These are phyloP conservation scores for Fibroporia radiculosa DNA, from an alignment of 768 basidiomycete genomes.

Conservation along the genomic window DNA sequence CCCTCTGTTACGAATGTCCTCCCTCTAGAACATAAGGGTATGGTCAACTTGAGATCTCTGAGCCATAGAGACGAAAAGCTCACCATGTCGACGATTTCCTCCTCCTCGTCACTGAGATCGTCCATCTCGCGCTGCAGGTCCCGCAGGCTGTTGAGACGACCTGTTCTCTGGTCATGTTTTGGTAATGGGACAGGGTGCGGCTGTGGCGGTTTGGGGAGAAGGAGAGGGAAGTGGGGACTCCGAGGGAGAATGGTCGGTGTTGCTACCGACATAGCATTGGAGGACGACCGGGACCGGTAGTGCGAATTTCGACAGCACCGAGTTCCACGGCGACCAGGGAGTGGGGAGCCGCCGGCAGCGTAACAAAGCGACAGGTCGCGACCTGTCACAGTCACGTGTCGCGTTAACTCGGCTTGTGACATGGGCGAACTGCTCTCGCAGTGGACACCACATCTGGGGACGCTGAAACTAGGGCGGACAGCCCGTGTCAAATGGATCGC, in stretches of 20 bases:
- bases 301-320: no score
- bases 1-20: constrained; percentile 55
- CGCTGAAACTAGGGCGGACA: no score
- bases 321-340: no score
- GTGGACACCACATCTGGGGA: no score
- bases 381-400: no score
- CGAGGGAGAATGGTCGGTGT: constrained; percentile 72
- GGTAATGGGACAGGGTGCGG: constrained; percentile 57
- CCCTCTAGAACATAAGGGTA: background rate
- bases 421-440: no score
- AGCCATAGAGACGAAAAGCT: constrained; percentile 13
- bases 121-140: constrained; percentile 74
- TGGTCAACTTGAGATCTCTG: background rate
- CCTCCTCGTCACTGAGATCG: constrained; percentile 79
- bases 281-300: no score
- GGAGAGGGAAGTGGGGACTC: constrained; percentile 50
- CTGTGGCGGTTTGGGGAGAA: constrained; percentile 60
- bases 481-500: no score
- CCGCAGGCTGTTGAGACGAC: constrained; percentile 52
- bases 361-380: no score
- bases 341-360: no score
- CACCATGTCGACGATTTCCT: constrained; percentile 71
- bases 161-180: constrained; percentile 38
- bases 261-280: constrained; percentile 46
- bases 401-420: no score